phyloP scores from a whole-genome alignment of 306 rosid genomes.

The Pterocarpus macrocarpus region DNA sequence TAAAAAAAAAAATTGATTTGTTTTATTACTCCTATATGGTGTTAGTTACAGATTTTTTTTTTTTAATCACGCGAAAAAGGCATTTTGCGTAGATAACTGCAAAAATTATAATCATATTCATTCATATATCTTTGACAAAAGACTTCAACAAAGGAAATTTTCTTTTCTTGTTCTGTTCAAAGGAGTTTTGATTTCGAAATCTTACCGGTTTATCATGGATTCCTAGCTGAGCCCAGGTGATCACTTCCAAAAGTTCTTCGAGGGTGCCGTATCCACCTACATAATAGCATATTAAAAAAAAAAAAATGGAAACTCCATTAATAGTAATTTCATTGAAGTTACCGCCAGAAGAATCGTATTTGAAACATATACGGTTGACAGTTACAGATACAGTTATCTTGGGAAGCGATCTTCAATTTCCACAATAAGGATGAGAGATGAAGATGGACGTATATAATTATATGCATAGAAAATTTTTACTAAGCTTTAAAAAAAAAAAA shows the following conservation, averaged over 20 bases:
- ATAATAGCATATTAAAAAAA: background rate
- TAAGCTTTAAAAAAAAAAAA: no score
- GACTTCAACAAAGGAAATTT: background rate
- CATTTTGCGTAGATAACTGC: background rate
- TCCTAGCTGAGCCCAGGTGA: slow-evolving; percentile 96
- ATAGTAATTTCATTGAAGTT: slow-evolving; percentile 18
- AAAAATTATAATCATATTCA: background rate
- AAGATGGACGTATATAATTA: no score
- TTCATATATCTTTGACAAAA: background rate
- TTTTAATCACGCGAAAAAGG: background rate
- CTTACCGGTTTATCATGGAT: slow-evolving; percentile 93
- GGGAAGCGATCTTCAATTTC: background rate
- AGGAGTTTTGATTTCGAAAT: background rate
- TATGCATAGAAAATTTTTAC: no score
- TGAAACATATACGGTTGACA: slow-evolving; percentile 38
- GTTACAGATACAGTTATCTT: slow-evolving; percentile 33
- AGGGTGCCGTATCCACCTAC: slow-evolving; percentile 95
- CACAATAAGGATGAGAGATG: no score
- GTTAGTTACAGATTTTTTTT: background rate
- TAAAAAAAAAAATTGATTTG: background rate
- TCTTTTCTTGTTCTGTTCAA: no score
- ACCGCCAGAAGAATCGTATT: slow-evolving; percentile 8
- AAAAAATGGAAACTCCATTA: no score
- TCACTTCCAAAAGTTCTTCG: slow-evolving; percentile 87
- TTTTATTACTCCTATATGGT: background rate